Evolutionary conservation across 495 filamentous ascomycete species (phyloP).

Genomic region (Aspergillus conjunctus): DNA sequence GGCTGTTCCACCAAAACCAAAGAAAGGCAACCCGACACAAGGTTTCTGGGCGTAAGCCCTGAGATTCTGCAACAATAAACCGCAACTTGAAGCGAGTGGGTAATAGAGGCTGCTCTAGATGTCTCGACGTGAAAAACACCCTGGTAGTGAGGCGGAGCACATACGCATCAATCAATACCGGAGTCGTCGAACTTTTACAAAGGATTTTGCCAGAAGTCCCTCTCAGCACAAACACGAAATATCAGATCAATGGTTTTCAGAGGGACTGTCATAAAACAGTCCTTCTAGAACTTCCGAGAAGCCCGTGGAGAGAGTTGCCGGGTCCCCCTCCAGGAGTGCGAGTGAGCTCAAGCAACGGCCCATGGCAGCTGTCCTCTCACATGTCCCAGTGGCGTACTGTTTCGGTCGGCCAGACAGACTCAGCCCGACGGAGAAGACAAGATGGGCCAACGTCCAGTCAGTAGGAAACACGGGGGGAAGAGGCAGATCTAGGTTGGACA

Average conservation of each 20-base stretch:
- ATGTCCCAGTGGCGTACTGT: neutral
- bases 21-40: neutral
- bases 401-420: neutral
- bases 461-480: neutral
- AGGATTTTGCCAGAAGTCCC: neutral
- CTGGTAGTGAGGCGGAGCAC: too few species aligned
- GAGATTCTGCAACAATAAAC: too few species aligned
- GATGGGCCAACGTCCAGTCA: neutral
- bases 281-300: neutral
- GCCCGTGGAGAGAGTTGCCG: neutral
- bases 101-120: too few species aligned
- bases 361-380: neutral
- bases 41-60: neutral
- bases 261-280: neutral
- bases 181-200: too few species aligned
- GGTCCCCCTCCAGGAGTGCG: neutral
- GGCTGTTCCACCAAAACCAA: too few species aligned
- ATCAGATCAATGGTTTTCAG: too few species aligned
- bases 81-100: too few species aligned
- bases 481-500: neutral
- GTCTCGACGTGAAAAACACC: too few species aligned
- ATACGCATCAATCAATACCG: too few species aligned
- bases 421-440: neutral
- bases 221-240: too few species aligned
- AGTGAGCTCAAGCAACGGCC: neutral